These are phyloP conservation scores for Glonium stellatum DNA, from an alignment of 495 filamentous ascomycete species.

Conservation along the genomic window DNA sequence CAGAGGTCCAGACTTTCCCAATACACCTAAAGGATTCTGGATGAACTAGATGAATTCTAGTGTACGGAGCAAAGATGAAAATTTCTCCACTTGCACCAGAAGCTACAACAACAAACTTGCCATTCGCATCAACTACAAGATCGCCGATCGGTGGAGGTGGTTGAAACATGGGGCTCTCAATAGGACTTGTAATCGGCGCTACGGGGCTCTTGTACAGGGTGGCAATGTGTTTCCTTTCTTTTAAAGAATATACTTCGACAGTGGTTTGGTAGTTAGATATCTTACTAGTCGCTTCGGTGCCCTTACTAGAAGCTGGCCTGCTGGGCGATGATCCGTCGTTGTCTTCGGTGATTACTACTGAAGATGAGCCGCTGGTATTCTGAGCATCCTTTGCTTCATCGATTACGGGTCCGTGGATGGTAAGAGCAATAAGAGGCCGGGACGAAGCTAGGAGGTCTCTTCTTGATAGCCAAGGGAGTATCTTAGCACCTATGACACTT, in stretches of 20 bases:
- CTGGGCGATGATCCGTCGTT: conserved; percentile 18
- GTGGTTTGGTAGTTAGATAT: conserved; percentile 67
- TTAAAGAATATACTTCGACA: conserved; percentile 77
- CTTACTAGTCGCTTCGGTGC: conserved; percentile 34
- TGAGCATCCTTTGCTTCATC: conserved; percentile 6
- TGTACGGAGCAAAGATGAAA: conserved; percentile 55
- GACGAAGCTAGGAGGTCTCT: conserved; percentile 39
- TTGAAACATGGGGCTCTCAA: conserved; percentile 48
- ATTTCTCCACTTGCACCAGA: conserved; percentile 81
- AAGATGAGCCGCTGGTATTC: conserved; percentile 12
- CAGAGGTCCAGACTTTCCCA: conserved; percentile 79
- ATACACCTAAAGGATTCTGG: conserved; percentile 51
- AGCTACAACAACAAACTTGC: conserved; percentile 60
- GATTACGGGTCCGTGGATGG: conserved; percentile 64
- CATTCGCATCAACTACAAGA: conserved; percentile 60
- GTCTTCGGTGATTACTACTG: conserved; percentile 10
- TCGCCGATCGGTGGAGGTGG: conserved; percentile 62
- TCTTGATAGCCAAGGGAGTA: conserved; percentile 53
- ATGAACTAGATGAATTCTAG: conserved; percentile 18
- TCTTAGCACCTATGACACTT: conserved; percentile 72
- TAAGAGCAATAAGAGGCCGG: conserved; percentile 63
- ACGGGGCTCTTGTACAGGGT: conserved; percentile 58
- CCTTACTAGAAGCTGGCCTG: conserved; percentile 21
- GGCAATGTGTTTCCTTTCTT: conserved; percentile 56
- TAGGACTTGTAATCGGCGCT: conserved; percentile 41